Base-by-base conservation (phyloP, 2,329 filamentous ascomycete genomes). In the Talaromyces albobiverticillius region DNA sequence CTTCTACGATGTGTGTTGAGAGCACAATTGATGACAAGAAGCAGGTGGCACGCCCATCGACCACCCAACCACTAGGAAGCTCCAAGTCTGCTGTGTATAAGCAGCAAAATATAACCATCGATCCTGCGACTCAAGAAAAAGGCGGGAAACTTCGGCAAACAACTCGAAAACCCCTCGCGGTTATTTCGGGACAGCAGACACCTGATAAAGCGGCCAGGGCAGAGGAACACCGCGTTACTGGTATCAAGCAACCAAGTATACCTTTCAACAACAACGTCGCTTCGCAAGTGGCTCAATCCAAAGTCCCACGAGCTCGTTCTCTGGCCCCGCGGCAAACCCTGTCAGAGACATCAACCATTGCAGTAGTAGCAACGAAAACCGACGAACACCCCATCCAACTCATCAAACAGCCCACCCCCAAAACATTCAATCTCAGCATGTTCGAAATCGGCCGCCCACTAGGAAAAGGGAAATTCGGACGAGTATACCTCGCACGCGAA, bases 371-470 rank as follows among this genome's bases (percentile, higher is more conserved):
- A n/a, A 18, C 46, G 8, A 50, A 18, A 26, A 2, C 46, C 60
- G 5, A 65, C 71, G 18, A 59, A 64, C 46, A 67, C 77, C 8
- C n/a, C n/a, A n/a, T n/a, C n/a, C n/a, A n/a, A n/a, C 69, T 86
- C 53, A 75, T 80, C 53, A 79, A 85, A 46, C 83, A 86, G 64
- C 80, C 83, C 32, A 70, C 57, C 51, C 71, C 75, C 5, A 78
- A 75, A 53, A 67, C 90, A 62, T 92, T 91, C 73, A 90, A 95
- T 68, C 82, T 96, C 3, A 89, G 90, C 72, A 94, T 95, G 89
- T 95, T 95, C 70, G 90, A 95, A 71, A 95, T 94, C 60, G 89
- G 89, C 34, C 87, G 89, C 62, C 89, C 89, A 1, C 77, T 94
- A 3, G 89, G 89, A 50, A 94, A 94, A 74, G 89, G 89, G 59